phyloP scores from a whole-genome alignment of 257 asterid species.

The Nicotiana obtusifolia region DNA sequence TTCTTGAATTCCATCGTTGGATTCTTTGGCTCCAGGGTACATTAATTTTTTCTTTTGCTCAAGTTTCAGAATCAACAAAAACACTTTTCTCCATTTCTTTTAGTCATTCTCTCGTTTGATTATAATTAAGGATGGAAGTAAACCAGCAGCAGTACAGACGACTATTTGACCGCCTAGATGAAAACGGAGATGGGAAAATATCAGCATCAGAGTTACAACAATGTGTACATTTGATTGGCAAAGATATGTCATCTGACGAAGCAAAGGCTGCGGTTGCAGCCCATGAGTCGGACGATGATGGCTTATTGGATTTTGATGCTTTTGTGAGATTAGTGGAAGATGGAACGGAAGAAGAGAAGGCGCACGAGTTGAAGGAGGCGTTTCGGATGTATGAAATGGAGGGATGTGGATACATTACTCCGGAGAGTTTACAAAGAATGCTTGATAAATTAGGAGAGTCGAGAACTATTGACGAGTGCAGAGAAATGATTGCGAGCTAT shows the following conservation, averaged over 20 bases:
- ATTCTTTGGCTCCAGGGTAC: no score
- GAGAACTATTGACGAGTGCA: conserved; percentile 40
- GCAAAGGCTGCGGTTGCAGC: conserved; percentile 30
- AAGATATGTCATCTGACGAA: conserved; percentile 35
- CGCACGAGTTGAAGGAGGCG: conserved; percentile 40
- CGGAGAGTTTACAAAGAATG: conserved; percentile 57
- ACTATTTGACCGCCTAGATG: conserved; percentile 25
- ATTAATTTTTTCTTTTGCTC: no score
- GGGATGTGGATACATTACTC: conserved; percentile 49
- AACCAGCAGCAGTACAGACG: conserved; percentile 13
- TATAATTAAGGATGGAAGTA: conserved; percentile 17
- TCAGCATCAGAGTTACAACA: conserved; percentile 27
- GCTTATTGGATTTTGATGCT: conserved; percentile 41
- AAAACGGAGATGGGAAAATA: conserved; percentile 27
- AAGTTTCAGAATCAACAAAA: no score
- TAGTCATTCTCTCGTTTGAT: not conserved
- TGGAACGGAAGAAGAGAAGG: conserved; percentile 46
- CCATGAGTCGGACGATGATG: conserved; percentile 46
- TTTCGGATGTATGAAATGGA: conserved; percentile 54
- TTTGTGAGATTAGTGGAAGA: conserved; percentile 46
- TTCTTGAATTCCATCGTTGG: no score
- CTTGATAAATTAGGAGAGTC: conserved; percentile 49
- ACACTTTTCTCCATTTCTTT: no score
- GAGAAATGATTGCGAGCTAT: conserved; percentile 42
- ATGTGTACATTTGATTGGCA: conserved; percentile 9